Percentiles rank a stretch among this genome's conserved stretches.
These are phyloP conservation scores for Fraxinus paxiana DNA, from an alignment of 305 asterid genomes.

Conservation along the genomic window DNA sequence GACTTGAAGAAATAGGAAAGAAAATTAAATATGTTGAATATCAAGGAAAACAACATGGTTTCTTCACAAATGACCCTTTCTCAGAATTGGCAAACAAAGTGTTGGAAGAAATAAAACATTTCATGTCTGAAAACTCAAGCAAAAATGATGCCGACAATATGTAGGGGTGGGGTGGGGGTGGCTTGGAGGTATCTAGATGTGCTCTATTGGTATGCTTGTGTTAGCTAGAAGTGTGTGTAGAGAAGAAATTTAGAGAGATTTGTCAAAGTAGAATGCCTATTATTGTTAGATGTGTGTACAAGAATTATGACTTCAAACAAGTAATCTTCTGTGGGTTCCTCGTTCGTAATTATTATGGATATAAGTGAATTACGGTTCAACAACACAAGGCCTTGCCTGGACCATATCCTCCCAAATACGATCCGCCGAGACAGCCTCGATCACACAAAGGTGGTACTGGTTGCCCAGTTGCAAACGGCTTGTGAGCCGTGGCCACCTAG, in stretches of 20 bases:
- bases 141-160: not conserved
- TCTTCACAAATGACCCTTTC: conserved; percentile 44
- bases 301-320: not conserved
- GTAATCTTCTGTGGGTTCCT: not conserved
- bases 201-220: not conserved
- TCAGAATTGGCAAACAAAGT: conserved; percentile 35
- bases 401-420: not conserved
- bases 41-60: conserved; percentile 53
- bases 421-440: not conserved
- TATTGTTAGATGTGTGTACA: not conserved
- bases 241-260: not conserved
- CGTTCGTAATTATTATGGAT: not conserved
- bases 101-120: conserved; percentile 27
- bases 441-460: not conserved
- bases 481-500: not conserved
- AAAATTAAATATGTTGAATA: conserved; percentile 35
- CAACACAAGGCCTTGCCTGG: not conserved
- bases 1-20: conserved; percentile 37
- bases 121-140: conserved; percentile 29
- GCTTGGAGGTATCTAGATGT: not conserved
- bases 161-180: not conserved
- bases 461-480: not conserved
- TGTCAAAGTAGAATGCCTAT: not conserved
- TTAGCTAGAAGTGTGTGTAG: not conserved
- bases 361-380: not conserved